Base-by-base conservation (phyloP, 805 yeast genomes). In the Cyberlindnera samutprakarnensis region DNA sequence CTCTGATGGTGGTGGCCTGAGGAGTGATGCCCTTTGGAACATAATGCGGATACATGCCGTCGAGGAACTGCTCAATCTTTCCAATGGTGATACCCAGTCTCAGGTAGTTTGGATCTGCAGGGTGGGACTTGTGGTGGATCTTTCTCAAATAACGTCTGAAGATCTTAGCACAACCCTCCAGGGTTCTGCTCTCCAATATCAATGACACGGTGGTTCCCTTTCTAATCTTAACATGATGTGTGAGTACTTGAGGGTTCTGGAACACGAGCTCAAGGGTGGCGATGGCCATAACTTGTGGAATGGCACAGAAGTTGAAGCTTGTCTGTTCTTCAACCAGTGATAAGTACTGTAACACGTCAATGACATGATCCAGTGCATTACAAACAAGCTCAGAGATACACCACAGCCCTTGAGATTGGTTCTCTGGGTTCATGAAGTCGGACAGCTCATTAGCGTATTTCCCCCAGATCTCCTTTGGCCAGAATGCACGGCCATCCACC, bases 221-320 rank as follows among this genome's bases (percentile, higher is more conserved):
- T 60, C 96, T 73, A 56, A 92, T 81, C 65, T 92, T 92, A 43
- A 90, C 82, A 52, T 83, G 76, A 23, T 59, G 55, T 27, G 76
- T 69, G 51, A 90, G 72, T 3, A 90, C 81, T 4, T 62, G 51
- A 4, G 80, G 78, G 61, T 92, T 92, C 53, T 81, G 77, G 69
- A 81, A 88, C 21, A 92, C 81, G 32, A 78, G 65, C 15, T 90
- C 86, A 46, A 92, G 68, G 1, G 97, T 86, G 12, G 98, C 96
- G 56, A 92, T 82, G 23, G 97, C 96, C 98, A 92, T 92, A 14
- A 90, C 96, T 62, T 92, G 99, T 14, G 99, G 99, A 53, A 92
- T 92, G 9, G 96, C 85, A 64, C 96, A 88, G 65, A 92, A 92
- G 47, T 78, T 81, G 66, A 86, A 92, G 30, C 79, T 62, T 1